phyloP scores from a whole-genome alignment of 2,329 filamentous ascomycete species.

The Calonectria honghensis region DNA sequence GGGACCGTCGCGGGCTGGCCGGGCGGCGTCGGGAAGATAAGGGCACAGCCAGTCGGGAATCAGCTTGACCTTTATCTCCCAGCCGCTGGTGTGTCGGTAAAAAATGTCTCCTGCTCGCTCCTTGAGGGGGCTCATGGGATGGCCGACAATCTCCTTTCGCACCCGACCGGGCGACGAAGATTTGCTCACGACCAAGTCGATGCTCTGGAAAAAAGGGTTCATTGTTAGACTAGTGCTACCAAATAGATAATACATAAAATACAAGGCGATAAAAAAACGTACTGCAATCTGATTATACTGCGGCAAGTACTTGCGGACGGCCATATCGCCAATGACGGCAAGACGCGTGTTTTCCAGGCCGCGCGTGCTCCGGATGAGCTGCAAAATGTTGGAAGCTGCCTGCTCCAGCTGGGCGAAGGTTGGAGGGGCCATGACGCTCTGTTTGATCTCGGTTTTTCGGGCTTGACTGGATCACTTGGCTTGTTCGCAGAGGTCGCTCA shows the following conservation, averaged over 20 bases:
- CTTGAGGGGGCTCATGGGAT: conserved; percentile 55
- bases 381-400: conserved; percentile 89
- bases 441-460: conserved; percentile 1
- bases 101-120: conserved; percentile 53
- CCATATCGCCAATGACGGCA: conserved; percentile 54
- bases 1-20: conserved; percentile 48
- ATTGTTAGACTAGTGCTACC: background rate
- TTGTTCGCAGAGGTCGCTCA: conserved; percentile 14
- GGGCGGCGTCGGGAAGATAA: conserved; percentile 53
- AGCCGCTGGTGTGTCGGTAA: conserved; percentile 52
- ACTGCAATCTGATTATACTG: conserved; percentile 45
- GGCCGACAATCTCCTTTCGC: conserved; percentile 55
- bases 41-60: conserved; percentile 57
- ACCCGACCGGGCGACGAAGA: conserved; percentile 56
- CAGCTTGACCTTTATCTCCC: conserved; percentile 56
- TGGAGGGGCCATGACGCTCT: conserved; percentile 48
- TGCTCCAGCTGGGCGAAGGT: conserved; percentile 73
- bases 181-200: conserved; percentile 57
- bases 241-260: background rate
- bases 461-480: conserved; percentile 1
- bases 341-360: conserved; percentile 56
- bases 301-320: conserved; percentile 54
- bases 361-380: conserved; percentile 80
- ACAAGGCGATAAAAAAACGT: conserved; percentile 10
- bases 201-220: conserved; percentile 47